Percentiles rank a stretch among this genome's conserved stretches.
phyloP scores from a whole-genome alignment of 257 asterid genomes.

The Forsythia suspensa region DNA sequence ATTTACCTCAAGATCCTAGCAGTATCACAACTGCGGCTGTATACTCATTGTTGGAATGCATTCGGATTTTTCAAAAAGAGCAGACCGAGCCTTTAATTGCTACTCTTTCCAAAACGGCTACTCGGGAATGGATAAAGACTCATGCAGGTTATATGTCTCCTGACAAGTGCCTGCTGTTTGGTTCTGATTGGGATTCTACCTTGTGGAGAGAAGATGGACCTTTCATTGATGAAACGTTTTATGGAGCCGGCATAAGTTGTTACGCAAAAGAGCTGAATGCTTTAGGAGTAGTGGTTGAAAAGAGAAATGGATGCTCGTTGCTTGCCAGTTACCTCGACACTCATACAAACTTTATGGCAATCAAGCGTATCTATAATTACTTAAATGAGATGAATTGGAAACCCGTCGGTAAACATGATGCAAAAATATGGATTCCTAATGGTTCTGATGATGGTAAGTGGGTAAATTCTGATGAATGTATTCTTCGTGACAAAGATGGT shows the following conservation, averaged over 20 bases:
- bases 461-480: constrained; percentile 33
- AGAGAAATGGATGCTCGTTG: constrained; percentile 26
- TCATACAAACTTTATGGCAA: constrained; percentile 20
- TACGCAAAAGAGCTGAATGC: constrained; percentile 27
- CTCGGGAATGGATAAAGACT: constrained; percentile 35
- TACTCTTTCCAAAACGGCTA: background rate
- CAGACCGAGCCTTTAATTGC: background rate
- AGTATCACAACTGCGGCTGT: constrained; percentile 21
- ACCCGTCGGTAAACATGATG: constrained; percentile 10
- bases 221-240: constrained; percentile 32
- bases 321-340: constrained; percentile 26
- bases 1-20: constrained; percentile 28
- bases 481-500: constrained; percentile 29
- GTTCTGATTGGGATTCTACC: constrained; percentile 24
- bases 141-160: constrained; percentile 31
- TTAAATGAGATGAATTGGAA: constrained; percentile 25
- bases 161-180: constrained; percentile 30
- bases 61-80: background rate
- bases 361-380: constrained; percentile 31
- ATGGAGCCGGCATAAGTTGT: constrained; percentile 25
- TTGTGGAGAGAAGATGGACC: constrained; percentile 38
- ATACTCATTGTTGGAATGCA: constrained; percentile 29
- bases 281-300: constrained; percentile 29
- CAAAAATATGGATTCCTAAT: constrained; percentile 35
- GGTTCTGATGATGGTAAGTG: constrained; percentile 29